Evolutionary conservation across 805 yeast genomes (phyloP), one percentile per base, ranked within the genome.

Genomic region (Candida sithepensis): DNA sequence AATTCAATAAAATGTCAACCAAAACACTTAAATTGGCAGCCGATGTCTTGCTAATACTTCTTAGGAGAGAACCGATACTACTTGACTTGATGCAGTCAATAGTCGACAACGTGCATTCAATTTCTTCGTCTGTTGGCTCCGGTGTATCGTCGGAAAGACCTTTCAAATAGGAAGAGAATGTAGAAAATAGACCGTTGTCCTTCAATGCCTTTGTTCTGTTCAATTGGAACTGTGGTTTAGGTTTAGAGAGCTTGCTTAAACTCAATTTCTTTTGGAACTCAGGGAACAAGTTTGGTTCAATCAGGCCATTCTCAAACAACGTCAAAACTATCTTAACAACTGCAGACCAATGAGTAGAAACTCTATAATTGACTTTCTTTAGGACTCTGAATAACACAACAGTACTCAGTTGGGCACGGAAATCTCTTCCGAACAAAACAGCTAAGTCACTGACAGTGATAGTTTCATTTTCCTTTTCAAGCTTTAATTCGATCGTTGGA

Each of bases 101-200:
- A 0, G 97, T 86, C 4, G 89, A 83, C 13, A 85, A 65, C 0
- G 98, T 88, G 4, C 88, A 78, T 53, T 90, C 96, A 43, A 94
- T 84, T 56, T 92, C 97, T 59, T 88, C 96, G 47, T 88, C 95
- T 2, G 95, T 79, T 12, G 99, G 99, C 64, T 92, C 98, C 0
- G 85, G 84, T 3, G 87, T 82, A 45, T 88, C 95, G 58, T 90
- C 97, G 1, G 85, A 73, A 48, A 84, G 79, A 18, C 97, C 94
- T 53, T 94, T 88, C 66, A 94, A 77, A 59, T 90, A 92, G 0
- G 96, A 88, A 1, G 97, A 90, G 57, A 94, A 84, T 0, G 98
- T 87, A 0, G 96, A 87, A 46, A 94, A 78, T n/a, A 94, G 61
- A 2, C 98, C 89, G 10, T 74, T 74, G 30, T 84, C 96, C 57